Evolutionary conservation across 2,329 filamentous ascomycete genomes (phyloP).

Genomic region (Colletotrichum tofieldiae): DNA sequence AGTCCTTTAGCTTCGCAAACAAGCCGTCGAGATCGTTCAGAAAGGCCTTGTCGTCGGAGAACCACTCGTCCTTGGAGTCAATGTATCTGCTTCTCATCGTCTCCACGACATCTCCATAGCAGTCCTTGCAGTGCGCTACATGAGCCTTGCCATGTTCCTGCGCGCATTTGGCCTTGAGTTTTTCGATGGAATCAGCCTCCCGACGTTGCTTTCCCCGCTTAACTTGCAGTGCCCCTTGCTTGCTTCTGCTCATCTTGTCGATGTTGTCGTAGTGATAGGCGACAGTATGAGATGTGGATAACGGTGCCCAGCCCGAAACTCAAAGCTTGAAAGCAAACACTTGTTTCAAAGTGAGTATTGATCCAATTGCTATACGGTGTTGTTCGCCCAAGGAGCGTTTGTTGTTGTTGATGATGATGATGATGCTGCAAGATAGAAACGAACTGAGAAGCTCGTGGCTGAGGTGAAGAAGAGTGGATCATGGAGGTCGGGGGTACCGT

Average conservation of each 20-base stretch:
- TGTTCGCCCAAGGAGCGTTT: too few species aligned
- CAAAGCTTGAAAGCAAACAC: accelerated
- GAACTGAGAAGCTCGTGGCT: conserved; percentile 14
- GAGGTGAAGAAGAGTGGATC: conserved; percentile 18
- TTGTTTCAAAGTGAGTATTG: too few species aligned
- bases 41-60: conserved; percentile 64
- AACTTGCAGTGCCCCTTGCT: conserved; percentile 21
- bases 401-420: neutral
- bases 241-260: conserved; percentile 5
- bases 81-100: conserved; percentile 60
- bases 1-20: conserved; percentile 63
- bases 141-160: conserved; percentile 60
- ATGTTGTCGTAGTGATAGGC: neutral
- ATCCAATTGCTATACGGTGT: too few species aligned
- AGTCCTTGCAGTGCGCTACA: conserved; percentile 63
- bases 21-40: conserved; percentile 65
- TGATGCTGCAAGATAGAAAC: neutral
- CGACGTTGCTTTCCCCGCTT: conserved; percentile 31
- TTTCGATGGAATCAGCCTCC: conserved; percentile 56
- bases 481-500: neutral
- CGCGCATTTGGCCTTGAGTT: conserved; percentile 60
- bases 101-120: conserved; percentile 64
- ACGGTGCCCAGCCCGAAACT: neutral
- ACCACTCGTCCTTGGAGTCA: conserved; percentile 63
- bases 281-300: neutral